Percentiles rank a stretch among this genome's conserved stretches.
phyloP scores from a whole-genome alignment of 306 rosid genomes.

The Quercus parvula region DNA sequence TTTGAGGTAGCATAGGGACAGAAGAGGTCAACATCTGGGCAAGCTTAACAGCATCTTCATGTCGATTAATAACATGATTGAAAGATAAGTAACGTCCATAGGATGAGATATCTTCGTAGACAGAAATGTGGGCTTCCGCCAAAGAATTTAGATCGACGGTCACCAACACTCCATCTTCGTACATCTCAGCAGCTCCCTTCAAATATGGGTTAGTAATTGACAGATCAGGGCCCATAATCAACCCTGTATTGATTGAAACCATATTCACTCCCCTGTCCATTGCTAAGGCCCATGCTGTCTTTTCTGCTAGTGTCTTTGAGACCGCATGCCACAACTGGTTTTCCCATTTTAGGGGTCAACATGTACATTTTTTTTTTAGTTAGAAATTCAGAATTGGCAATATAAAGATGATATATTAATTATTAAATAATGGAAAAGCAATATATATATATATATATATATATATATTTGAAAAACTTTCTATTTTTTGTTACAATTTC shows the following conservation, averaged over 20 bases:
- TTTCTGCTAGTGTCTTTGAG: conserved; percentile 80
- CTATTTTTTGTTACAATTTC: too few relatives aligned
- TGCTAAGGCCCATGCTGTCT: conserved; percentile 83
- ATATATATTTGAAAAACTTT: neutral
- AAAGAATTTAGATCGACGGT: conserved; percentile 64
- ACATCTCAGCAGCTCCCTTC: conserved; percentile 97
- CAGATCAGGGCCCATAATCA: conserved; percentile 45
- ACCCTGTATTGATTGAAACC: conserved; percentile 64
- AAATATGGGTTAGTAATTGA: conserved; percentile 54
- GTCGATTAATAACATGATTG: conserved; percentile 52
- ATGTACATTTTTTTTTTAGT: neutral
- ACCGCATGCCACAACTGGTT: conserved; percentile 88
- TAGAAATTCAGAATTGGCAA: too few relatives aligned
- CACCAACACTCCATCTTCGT: conserved; percentile 75
- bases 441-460: neutral
- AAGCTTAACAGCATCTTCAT: conserved; percentile 61
- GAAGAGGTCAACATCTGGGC: conserved; percentile 56
- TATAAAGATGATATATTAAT: too few relatives aligned
- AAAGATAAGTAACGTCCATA: conserved; percentile 91
- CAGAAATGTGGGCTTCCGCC: conserved; percentile 64
- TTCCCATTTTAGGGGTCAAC: neutral
- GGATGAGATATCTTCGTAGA: conserved; percentile 70
- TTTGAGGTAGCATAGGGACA: conserved; percentile 37
- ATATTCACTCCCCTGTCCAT: conserved; percentile 86
- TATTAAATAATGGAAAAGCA: neutral